phyloP scores from a whole-genome alignment of 345 rosid species.

The Cochlearia excelsa region DNA sequence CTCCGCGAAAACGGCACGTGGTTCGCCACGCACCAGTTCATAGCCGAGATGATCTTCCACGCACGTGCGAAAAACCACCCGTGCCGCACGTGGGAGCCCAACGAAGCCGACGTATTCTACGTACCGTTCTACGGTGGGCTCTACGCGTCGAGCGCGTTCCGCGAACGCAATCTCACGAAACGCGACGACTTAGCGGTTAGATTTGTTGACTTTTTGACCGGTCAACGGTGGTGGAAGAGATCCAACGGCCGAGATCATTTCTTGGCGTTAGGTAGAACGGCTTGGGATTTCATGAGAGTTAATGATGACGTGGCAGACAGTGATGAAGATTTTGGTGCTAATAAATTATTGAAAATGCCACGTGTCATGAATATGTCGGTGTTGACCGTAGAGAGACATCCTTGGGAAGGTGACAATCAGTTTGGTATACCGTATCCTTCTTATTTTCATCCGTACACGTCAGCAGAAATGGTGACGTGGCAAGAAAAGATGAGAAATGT shows the following conservation, averaged over 20 bases:
- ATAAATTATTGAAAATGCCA: constrained; percentile 49
- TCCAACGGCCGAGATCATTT: constrained; percentile 61
- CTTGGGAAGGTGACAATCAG: constrained; percentile 44
- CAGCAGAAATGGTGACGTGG: constrained; percentile 44
- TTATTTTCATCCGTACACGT: constrained; percentile 54
- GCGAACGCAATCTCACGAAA: constrained; percentile 43
- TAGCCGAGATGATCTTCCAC: constrained; percentile 50
- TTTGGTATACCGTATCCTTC: constrained; percentile 65
- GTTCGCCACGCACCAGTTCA: constrained; percentile 54
- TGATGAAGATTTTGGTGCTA: constrained; percentile 46
- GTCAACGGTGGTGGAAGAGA: constrained; percentile 45
- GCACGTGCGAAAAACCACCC: constrained; percentile 45
- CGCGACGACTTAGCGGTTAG: constrained; percentile 43
- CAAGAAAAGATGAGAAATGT: constrained; percentile 37
- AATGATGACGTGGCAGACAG: constrained; percentile 10
- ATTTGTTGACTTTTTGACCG: constrained; percentile 29
- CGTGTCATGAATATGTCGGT: constrained; percentile 51
- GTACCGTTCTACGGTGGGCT: constrained; percentile 58
- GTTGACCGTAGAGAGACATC: constrained; percentile 48
- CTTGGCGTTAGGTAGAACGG: constrained; percentile 48
- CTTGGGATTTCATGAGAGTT: constrained; percentile 52
- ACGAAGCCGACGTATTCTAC: constrained; percentile 44
- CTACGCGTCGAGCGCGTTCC: constrained; percentile 48
- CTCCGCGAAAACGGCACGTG: constrained; percentile 10
- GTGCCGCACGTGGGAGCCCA: constrained; percentile 52